Base-by-base conservation (phyloP, 768 basidiomycete genomes). In the Kwoniella sp. region DNA sequence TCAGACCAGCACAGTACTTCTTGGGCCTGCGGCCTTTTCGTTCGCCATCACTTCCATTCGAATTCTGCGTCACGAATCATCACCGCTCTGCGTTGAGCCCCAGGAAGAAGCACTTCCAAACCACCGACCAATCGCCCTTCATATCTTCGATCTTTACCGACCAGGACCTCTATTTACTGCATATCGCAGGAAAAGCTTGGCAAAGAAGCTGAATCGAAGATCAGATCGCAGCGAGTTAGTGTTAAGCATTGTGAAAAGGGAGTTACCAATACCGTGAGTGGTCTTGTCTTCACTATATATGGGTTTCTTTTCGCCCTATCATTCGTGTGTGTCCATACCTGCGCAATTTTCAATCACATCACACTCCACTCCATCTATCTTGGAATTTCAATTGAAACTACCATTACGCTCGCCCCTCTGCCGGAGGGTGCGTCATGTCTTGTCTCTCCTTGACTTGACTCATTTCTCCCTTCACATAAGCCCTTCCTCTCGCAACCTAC, bases 371-470 rank as follows among this genome's bases (percentile, higher is more conserved):
- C 4, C 17, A 9, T 44, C 40, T 19, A 3, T 19, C 40, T 19
- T 44, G 40, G 33, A 33, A 44, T 44, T 44, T 44, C 40, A 44
- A 44, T 44, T 44, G 40, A 19, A 44, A 44, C 40, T 44, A 15
- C 40, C 17, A 19, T 44, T 44, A 6, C 7, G 3, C 40, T 44
- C 17, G 40, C 40, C 40, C 40, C 40, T 44, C 40, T 44, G 17
- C 40, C 40, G 17, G 40, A 44, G 40, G 40, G 17, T 44, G 40
- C 40, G 40, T 44, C 40, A 49, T 49, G 48, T 49, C 48, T 49
- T 49, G 48, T 24, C 17, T 49, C 48, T 49, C 22, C 22, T 49
- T 49, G 13, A 49, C 22, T 49, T 49, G 13, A 49, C 22, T 24
- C 48, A 49, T 24, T 49, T 49, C 48, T 5, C 17, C 48, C 22